Evolutionary conservation across 2,329 filamentous ascomycete species (phyloP).

Genomic region (Aspergillus aculeatus): DNA sequence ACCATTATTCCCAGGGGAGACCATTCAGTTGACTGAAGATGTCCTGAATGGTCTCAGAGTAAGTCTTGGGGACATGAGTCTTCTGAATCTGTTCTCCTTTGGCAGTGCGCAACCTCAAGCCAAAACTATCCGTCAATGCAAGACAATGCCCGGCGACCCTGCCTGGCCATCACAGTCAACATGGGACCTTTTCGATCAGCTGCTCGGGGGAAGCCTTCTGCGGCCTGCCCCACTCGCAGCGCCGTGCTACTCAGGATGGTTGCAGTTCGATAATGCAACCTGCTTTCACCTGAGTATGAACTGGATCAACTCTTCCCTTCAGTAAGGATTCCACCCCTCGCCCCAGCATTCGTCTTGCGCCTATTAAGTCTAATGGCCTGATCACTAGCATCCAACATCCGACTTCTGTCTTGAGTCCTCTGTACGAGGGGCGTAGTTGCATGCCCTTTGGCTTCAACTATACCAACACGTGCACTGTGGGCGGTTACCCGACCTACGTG

Average conservation of each 20-base stretch:
- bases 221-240: slow-evolving; percentile 35
- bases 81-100: slow-evolving; percentile 38
- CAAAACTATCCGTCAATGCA: slow-evolving; percentile 44
- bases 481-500: slow-evolving; percentile 33
- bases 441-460: slow-evolving; percentile 36
- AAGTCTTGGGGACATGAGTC: slow-evolving; percentile 24
- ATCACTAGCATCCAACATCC: slow-evolving; percentile 15
- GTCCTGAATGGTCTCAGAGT: slow-evolving; percentile 34
- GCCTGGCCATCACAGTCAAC: slow-evolving; percentile 18
- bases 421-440: slow-evolving; percentile 27
- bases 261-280: slow-evolving; percentile 31
- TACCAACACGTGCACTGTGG: slow-evolving; percentile 27
- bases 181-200: slow-evolving; percentile 35
- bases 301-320: slow-evolving; percentile 27
- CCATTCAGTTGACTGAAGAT: slow-evolving; percentile 37
- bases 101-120: slow-evolving; percentile 15
- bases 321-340: slow-evolving; percentile 5
- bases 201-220: slow-evolving; percentile 36
- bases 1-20: slow-evolving; percentile 20
- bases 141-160: slow-evolving; percentile 22
- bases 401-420: slow-evolving; percentile 28
- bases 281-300: slow-evolving; percentile 28
- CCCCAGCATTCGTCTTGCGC: not conserved
- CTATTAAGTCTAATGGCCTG: not conserved
- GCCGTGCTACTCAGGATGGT: slow-evolving; percentile 35